phyloP scores from a whole-genome alignment of 441 rosid species.

The Viola pubescens region DNA sequence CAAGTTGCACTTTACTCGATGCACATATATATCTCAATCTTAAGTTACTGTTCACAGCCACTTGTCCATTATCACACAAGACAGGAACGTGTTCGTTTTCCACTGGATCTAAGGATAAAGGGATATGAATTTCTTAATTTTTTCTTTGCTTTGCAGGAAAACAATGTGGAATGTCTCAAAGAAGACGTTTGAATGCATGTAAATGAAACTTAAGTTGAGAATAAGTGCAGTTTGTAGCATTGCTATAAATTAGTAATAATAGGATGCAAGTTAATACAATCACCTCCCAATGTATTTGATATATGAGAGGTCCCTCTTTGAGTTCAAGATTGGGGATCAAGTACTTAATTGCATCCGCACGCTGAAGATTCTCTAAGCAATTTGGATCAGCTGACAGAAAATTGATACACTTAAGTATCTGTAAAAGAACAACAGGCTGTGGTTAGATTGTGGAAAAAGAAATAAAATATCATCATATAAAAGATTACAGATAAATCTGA shows the following conservation, averaged over 20 bases:
- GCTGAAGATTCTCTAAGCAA: conserved; percentile 97
- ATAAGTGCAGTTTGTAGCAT: conserved; percentile 2
- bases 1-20: neutral
- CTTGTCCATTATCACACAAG: no score
- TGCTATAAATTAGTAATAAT: neutral
- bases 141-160: neutral
- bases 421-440: conserved; percentile 21
- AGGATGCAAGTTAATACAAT: conserved; percentile 18
- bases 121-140: no score
- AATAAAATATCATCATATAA: neutral
- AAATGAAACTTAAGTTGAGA: conserved; percentile 1
- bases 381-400: conserved; percentile 88
- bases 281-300: conserved; percentile 81
- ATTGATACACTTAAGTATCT: conserved; percentile 82
- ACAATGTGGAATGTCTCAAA: neutral
- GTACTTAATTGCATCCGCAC: conserved; percentile 92
- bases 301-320: conserved; percentile 71
- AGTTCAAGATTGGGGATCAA: conserved; percentile 95
- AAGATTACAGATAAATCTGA: conserved; percentile 10
- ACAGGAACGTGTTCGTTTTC: no score
- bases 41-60: no score
- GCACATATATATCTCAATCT: no score
- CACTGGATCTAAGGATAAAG: no score
- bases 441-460: conserved; percentile 8
- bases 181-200: neutral